Evolutionary conservation across 2,329 filamentous ascomycete genomes (phyloP), one percentile per base, ranked within the genome.

Genomic region (Fusarium albosuccineum): DNA sequence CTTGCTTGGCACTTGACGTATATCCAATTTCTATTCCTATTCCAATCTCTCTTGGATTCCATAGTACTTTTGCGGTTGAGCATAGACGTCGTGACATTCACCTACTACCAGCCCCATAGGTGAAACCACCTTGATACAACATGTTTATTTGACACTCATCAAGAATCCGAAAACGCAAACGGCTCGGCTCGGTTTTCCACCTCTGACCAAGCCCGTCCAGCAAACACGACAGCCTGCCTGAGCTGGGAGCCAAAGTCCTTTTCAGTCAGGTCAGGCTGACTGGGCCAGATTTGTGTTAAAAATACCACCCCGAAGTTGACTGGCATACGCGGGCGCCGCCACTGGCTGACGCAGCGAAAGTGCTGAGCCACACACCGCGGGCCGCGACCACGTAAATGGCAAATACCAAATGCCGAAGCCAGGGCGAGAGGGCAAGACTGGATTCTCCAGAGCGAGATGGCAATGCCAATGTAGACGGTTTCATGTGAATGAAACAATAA

Each of bases 281-380:
- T 56, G 33, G 37, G 29, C 48, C 13, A 44, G 42, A 48, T 29
- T 40, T 17, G 36, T 22, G 36, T 30, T 55, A 49, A 57, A 41
- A 57, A 66, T 42, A 39, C 33, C 52, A 60, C 51, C 52, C 50
- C 42, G n/a, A 56, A 50, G 53, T 51, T 58, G 54, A 64, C 62
- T 57, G 49, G 55, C 53, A 69, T 46, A 66, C 41, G 69, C 57
- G 42, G 66, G 57, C 45, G 60, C 59, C 71, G 62, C 70, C 71
- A 70, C 71, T 51, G 41, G 67, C 71, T 73, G 66, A 71, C 70
- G 66, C 67, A 71, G 64, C 48, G 51, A 53, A 45, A 64, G 55
- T 27, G 66, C 71, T 72, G 55, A 71, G 71, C 71, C 71, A 73
- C 71, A 54, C 54, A 41, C 48, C 44, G 17, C 37, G 51, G 61